Percentiles rank a stretch among this genome's conserved stretches.
Conservation (phyloP, 2,329 filamentous ascomycete species). For the Penicillium sp. region DNA sequence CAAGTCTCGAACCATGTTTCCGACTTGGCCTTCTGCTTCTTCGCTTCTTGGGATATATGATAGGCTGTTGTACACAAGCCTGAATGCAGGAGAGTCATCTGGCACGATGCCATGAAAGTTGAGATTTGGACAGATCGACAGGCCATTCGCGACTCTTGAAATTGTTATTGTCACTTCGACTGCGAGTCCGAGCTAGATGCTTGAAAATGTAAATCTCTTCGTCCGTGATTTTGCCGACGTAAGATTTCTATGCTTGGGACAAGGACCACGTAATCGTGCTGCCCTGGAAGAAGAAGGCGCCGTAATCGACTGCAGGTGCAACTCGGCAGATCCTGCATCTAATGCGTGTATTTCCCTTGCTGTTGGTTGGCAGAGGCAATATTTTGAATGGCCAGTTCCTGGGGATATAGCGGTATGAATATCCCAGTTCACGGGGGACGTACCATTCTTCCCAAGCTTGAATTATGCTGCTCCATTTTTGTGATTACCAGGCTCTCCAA, state of each 20-base stretch:
- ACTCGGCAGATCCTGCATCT: too few relatives aligned
- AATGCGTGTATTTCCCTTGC: too few relatives aligned
- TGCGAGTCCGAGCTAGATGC: neutral
- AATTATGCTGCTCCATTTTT: neutral
- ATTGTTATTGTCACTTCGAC: neutral
- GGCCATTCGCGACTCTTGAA: neutral
- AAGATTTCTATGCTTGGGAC: neutral
- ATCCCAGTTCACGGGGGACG: too few relatives aligned
- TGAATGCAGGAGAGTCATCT: neutral
- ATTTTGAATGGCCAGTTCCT: too few relatives aligned
- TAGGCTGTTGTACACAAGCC: neutral
- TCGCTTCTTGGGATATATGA: neutral
- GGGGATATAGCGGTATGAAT: too few relatives aligned
- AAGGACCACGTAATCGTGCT: neutral
- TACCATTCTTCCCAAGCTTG: neutral
- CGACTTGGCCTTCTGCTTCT: too few relatives aligned
- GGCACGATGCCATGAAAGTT: neutral
- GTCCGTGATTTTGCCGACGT: neutral
- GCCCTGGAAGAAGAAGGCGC: neutral
- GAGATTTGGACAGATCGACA: neutral
- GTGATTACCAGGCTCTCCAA: neutral
- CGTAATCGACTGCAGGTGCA: too few relatives aligned
- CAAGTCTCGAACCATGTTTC: neutral
- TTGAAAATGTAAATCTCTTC: neutral
- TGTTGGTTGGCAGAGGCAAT: too few relatives aligned